These are phyloP conservation scores for Acorus gramineus DNA, from an alignment of 106 monocot species.

Conservation along the genomic window DNA sequence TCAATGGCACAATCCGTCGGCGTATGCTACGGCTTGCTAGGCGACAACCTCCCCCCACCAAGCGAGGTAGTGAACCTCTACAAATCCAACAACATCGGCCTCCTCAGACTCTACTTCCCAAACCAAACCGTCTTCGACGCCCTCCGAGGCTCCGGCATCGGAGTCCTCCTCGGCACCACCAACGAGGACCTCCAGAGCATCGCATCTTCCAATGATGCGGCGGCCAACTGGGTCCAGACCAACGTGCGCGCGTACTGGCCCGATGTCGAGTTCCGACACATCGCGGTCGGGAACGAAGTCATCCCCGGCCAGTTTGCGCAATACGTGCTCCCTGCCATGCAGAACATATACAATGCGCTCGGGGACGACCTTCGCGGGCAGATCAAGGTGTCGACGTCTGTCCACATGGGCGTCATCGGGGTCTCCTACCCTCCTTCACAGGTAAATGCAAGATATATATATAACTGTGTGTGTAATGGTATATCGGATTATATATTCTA, in stretches of 20 bases:
- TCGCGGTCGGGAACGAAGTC: conserved; percentile 22
- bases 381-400: conserved; percentile 15
- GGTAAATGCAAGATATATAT: not conserved
- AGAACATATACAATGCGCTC: conserved; percentile 12
- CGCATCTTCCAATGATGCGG: not conserved
- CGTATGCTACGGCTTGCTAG: too few species aligned
- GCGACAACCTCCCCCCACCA: too few species aligned
- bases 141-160: conserved; percentile 12
- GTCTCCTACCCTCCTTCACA: conserved; percentile 7
- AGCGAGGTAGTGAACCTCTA: too few species aligned
- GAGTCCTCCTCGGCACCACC: conserved; percentile 7
- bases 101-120: conserved; percentile 12
- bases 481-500: too few species aligned
- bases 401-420: conserved; percentile 1
- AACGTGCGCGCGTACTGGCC: conserved; percentile 9
- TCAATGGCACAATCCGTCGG: too few species aligned
- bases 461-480: too few species aligned
- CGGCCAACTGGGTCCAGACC: conserved; percentile 5
- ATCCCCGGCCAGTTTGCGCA: conserved; percentile 6
- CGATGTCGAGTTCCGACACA: conserved; percentile 8
- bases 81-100: too few species aligned
- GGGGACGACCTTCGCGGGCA: conserved; percentile 2
- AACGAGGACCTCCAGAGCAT: conserved; percentile 1
- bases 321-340: conserved; percentile 16
- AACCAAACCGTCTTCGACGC: not conserved